These are phyloP conservation scores for Aspergillus taichungensis DNA, from an alignment of 495 filamentous ascomycete genomes.

Conservation along the genomic window DNA sequence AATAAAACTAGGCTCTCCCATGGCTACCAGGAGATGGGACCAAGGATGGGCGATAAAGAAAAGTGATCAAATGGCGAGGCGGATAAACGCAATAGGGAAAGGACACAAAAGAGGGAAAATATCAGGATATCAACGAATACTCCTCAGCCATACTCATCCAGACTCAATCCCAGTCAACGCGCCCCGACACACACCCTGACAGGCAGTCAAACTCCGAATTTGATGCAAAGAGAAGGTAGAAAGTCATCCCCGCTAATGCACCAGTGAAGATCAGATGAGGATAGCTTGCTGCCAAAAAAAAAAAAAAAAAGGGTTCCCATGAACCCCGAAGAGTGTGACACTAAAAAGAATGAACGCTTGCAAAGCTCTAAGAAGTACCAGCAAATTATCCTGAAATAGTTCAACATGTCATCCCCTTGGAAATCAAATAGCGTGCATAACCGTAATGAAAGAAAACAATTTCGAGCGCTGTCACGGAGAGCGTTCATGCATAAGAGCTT, in stretches of 20 bases:
- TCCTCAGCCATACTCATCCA: background rate
- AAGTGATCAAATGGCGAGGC: background rate
- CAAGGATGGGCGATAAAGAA: background rate
- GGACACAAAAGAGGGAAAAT: background rate
- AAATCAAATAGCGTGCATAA: too few relatives aligned
- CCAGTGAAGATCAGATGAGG: slow-evolving; percentile 2
- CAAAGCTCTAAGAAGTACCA: too few relatives aligned
- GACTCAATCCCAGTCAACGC: slow-evolving; percentile 4
- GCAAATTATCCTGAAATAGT: too few relatives aligned
- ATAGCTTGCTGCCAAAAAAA: background rate
- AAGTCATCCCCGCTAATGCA: slow-evolving; percentile 5
- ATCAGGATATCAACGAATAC: slow-evolving; percentile 3
- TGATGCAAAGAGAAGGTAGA: slow-evolving; percentile 15
- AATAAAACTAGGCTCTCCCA: too few relatives aligned
- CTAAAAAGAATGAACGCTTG: too few relatives aligned
- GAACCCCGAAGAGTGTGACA: background rate
- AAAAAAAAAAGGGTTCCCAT: background rate
- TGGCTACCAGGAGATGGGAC: too few relatives aligned
- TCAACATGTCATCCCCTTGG: background rate
- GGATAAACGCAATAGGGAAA: too few relatives aligned
- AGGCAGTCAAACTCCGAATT: slow-evolving; percentile 16
- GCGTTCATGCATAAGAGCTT: slow-evolving; percentile 28
- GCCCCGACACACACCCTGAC: slow-evolving; percentile 7
- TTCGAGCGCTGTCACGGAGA: background rate
- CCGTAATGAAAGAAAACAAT: too few relatives aligned